These are phyloP conservation scores for Apiospora saccharicola DNA, from an alignment of 2,329 filamentous ascomycete genomes.

Conservation along the genomic window DNA sequence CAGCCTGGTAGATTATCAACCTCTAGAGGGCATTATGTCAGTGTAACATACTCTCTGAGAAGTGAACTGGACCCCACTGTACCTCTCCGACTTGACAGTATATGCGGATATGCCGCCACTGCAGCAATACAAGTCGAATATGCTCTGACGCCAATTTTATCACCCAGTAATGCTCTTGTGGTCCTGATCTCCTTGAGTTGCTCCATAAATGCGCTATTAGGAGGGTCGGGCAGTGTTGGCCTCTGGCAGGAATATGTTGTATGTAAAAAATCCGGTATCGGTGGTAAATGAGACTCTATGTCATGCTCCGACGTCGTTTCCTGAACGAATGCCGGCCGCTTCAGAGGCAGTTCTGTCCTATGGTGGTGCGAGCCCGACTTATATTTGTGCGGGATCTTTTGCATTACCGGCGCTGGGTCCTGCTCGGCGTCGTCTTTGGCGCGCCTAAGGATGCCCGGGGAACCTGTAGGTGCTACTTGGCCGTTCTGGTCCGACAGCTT, in stretches of 20 bases:
- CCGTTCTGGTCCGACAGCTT: slow-evolving; percentile 28
- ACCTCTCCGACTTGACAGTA: slow-evolving; percentile 16
- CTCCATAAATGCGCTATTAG: slow-evolving; percentile 78
- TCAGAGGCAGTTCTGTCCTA: slow-evolving; percentile 43
- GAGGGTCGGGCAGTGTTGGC: slow-evolving; percentile 71
- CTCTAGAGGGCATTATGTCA: slow-evolving; percentile 44
- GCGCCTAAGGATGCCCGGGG: slow-evolving; percentile 41
- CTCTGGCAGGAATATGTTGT: slow-evolving; percentile 82
- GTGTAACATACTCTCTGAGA: not conserved
- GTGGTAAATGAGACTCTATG: slow-evolving; percentile 61
- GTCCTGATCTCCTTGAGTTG: slow-evolving; percentile 78
- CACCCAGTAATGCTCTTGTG: slow-evolving; percentile 73
- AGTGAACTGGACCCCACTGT: not conserved
- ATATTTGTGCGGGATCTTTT: slow-evolving; percentile 18
- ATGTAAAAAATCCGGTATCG: slow-evolving; percentile 71
- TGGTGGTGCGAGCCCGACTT: slow-evolving; percentile 31
- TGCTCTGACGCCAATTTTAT: slow-evolving; percentile 52
- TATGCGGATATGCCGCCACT: slow-evolving; percentile 79
- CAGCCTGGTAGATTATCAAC: slow-evolving; percentile 76
- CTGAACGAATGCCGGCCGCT: slow-evolving; percentile 57
- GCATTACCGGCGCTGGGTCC: slow-evolving; percentile 28
- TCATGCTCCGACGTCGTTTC: slow-evolving; percentile 84
- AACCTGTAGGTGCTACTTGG: slow-evolving; percentile 29
- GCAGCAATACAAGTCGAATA: slow-evolving; percentile 89
- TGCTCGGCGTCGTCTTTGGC: slow-evolving; percentile 33